Evolutionary conservation across 2,329 filamentous ascomycete species (phyloP).

Genomic region (Ophiostoma pallidulum): DNA sequence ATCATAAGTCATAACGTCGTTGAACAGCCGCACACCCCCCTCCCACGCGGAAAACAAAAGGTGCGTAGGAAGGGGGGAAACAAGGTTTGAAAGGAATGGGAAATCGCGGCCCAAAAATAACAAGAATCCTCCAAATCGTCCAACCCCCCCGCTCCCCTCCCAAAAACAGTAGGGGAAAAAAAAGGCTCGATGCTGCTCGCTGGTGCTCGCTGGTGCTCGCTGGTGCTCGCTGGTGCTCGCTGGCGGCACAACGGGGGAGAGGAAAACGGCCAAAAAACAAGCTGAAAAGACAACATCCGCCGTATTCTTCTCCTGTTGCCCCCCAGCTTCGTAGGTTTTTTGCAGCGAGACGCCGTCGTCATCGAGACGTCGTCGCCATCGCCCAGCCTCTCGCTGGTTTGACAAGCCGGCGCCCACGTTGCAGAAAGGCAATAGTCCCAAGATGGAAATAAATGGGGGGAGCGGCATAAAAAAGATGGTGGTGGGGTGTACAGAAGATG

Average conservation of each 20-base stretch:
- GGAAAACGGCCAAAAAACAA: neutral
- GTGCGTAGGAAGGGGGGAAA: neutral
- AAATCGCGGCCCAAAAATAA: slow-evolving; percentile 5
- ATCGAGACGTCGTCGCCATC: neutral
- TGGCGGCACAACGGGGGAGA: too few relatives aligned
- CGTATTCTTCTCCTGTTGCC: neutral
- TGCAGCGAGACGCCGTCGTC: neutral
- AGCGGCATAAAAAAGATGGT: slow-evolving; percentile 10
- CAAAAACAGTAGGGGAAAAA: too few relatives aligned
- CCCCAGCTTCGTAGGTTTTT: neutral
- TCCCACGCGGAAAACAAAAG: slow-evolving; percentile 15
- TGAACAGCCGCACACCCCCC: slow-evolving; percentile 35
- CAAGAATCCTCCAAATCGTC: neutral
- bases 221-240: too few relatives aligned
- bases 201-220: too few relatives aligned
- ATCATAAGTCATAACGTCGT: slow-evolving; percentile 46
- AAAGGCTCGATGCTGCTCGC: too few relatives aligned
- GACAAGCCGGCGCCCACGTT: neutral
- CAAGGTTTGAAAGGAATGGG: neutral
- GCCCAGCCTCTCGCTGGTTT: neutral
- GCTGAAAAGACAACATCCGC: neutral
- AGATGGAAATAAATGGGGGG: slow-evolving; percentile 6
- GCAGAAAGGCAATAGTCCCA: neutral
- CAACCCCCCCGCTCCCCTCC: too few relatives aligned
- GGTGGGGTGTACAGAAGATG: slow-evolving; percentile 17